Percentiles rank a stretch among this genome's conserved stretches.
phyloP scores from a whole-genome alignment of 202 grass and related monocot species.

The Tripidium arundinaceum region DNA sequence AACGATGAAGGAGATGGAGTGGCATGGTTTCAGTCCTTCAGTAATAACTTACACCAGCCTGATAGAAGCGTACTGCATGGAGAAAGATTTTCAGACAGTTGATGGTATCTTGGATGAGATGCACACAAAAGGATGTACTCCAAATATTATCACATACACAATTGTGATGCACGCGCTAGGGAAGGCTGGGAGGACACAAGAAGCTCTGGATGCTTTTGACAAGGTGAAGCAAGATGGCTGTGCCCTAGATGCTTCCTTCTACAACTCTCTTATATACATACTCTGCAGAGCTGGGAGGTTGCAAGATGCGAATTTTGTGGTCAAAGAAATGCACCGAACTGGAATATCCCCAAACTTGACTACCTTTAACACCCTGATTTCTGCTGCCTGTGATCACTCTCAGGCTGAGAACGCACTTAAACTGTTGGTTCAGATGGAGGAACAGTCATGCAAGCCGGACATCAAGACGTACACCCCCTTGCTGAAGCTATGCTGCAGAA shows the following conservation, averaged over 20 bases:
- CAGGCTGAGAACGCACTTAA: slow-evolving; percentile 60
- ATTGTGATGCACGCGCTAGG: slow-evolving; percentile 75
- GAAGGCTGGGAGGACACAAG: slow-evolving; percentile 53
- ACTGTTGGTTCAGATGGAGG: slow-evolving; percentile 65
- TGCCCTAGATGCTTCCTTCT: slow-evolving; percentile 60
- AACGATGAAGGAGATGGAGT: slow-evolving; percentile 60
- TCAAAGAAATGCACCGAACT: slow-evolving; percentile 49
- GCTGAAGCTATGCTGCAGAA: slow-evolving; percentile 74
- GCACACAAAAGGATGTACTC: slow-evolving; percentile 38
- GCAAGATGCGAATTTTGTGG: slow-evolving; percentile 50
- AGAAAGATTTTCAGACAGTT: slow-evolving; percentile 60
- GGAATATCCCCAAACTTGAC: slow-evolving; percentile 44
- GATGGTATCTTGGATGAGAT: slow-evolving; percentile 46
- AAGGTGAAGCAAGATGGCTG: slow-evolving; percentile 62
- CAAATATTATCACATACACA: slow-evolving; percentile 85
- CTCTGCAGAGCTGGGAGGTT: slow-evolving; percentile 53
- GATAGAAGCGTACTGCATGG: slow-evolving; percentile 75
- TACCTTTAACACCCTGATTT: slow-evolving; percentile 82
- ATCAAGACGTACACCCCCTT: slow-evolving; percentile 59
- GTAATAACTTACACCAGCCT: slow-evolving; percentile 77
- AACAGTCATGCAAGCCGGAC: slow-evolving; percentile 51
- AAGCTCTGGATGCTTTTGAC: slow-evolving; percentile 60
- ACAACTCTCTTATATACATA: slow-evolving; percentile 86
- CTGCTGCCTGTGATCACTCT: slow-evolving; percentile 55
- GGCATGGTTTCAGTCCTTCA: slow-evolving; percentile 63